A percentile compares a stretch with the other conserved stretches of the same genome.
Evolutionary conservation across 2,329 filamentous ascomycete species (phyloP).

Genomic region (Apiospora phragmitis): DNA sequence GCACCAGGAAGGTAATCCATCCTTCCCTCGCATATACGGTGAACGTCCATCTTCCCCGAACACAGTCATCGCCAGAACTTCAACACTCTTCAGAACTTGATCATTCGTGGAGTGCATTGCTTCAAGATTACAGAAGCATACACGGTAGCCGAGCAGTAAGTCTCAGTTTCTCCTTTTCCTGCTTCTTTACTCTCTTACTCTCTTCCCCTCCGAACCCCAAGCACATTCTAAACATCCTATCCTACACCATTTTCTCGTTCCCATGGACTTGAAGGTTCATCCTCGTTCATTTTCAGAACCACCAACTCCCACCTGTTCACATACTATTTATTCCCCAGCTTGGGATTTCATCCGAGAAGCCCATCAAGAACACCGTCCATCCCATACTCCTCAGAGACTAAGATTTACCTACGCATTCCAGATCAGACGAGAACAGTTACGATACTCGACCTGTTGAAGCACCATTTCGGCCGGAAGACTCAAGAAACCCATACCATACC

Average conservation of each 20-base stretch:
- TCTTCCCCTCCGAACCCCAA: no score
- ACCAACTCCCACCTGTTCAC: background rate
- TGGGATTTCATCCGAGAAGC: background rate
- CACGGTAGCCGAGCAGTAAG: background rate
- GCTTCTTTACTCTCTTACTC: no score
- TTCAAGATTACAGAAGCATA: background rate
- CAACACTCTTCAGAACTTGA: background rate
- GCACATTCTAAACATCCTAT: background rate
- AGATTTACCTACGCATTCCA: no score
- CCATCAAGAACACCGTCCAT: background rate
- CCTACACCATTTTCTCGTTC: background rate
- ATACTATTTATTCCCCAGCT: background rate
- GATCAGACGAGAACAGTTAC: no score
- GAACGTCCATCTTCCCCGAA: no score
- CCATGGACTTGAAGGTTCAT: background rate
- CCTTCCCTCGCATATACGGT: no score
- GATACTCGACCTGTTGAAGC: no score
- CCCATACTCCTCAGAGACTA: background rate
- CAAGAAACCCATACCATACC: no score
- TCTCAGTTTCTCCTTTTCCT: background rate
- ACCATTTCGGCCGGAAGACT: background rate
- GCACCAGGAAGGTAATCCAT: background rate
- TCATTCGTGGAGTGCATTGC: background rate
- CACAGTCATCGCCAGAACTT: background rate
- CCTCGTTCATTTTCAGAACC: background rate